phyloP scores from a whole-genome alignment of 306 rosid genomes.

The Medicago lupulina region DNA sequence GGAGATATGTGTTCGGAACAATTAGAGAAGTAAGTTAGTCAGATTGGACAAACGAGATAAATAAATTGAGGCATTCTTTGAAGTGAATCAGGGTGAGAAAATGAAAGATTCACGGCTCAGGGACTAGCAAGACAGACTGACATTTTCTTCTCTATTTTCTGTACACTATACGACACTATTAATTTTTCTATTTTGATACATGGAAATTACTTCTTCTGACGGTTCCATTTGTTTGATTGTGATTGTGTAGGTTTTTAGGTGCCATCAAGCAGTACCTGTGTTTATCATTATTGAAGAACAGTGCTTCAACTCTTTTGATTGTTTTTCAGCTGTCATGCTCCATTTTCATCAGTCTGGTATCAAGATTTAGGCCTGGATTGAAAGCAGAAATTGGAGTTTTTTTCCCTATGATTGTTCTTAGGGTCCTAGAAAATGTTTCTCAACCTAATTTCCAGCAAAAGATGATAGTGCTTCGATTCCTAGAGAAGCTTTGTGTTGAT shows the following conservation, averaged over 20 bases:
- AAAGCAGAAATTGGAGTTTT: slow-evolving; percentile 99
- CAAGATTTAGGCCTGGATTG: slow-evolving; percentile 96
- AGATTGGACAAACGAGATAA: not conserved
- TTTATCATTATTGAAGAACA: slow-evolving; percentile 95
- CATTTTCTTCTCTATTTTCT: slow-evolving; percentile 15
- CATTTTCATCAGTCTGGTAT: slow-evolving; percentile 96
- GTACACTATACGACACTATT: not conserved
- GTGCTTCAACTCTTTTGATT: slow-evolving; percentile 95
- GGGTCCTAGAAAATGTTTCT: slow-evolving; percentile 96
- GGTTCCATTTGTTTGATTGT: slow-evolving; percentile 51
- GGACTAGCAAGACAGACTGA: not conserved
- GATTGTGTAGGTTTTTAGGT: slow-evolving; percentile 90
- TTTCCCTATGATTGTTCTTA: slow-evolving; percentile 98
- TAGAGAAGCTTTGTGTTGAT: slow-evolving; percentile 87
- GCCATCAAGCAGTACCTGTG: slow-evolving; percentile 99
- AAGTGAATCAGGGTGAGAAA: not conserved
- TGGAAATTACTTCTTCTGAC: slow-evolving; percentile 38
- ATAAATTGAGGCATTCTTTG: not conserved
- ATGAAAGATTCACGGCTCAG: not conserved
- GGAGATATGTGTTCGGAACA: not conserved
- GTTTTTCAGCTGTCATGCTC: slow-evolving; percentile 98
- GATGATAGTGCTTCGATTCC: slow-evolving; percentile 97
- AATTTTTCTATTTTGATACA: slow-evolving; percentile 28
- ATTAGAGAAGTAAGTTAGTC: slow-evolving; percentile 3
- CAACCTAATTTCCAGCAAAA: slow-evolving; percentile 99